phyloP scores from a whole-genome alignment of 2,329 filamentous ascomycete genomes.

The Escovopsis sp. region DNA sequence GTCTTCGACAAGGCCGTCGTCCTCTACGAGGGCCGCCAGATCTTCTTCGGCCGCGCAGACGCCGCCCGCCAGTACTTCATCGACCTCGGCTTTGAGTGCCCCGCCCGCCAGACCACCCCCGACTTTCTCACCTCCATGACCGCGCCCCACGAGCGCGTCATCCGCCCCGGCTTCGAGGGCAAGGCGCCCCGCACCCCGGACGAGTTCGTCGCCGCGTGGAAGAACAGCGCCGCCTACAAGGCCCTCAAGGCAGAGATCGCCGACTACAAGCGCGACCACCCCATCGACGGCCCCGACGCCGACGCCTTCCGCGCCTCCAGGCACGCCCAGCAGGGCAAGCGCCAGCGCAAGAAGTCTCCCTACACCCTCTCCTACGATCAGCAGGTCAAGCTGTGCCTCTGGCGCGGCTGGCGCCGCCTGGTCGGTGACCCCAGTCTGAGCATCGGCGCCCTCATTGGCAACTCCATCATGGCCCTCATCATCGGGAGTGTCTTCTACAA shows the following conservation, averaged over 20 bases:
- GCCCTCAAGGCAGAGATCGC: conserved; percentile 40
- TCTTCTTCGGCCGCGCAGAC: conserved; percentile 46
- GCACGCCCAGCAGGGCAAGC: conserved; percentile 39
- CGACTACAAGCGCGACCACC: conserved; percentile 37
- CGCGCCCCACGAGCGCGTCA: conserved; percentile 38
- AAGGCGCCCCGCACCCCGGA: conserved; percentile 44
- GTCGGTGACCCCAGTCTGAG: conserved; percentile 64
- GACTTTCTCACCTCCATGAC: conserved; percentile 64
- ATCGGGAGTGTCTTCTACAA: conserved; percentile 73
- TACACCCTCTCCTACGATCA: conserved; percentile 67
- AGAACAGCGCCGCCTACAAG: conserved; percentile 35
- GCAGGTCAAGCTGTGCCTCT: conserved; percentile 66
- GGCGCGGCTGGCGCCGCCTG: conserved; percentile 66
- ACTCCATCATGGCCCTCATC: conserved; percentile 63
- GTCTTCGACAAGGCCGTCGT: conserved; percentile 45
- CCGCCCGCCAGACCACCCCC: conserved; percentile 50
- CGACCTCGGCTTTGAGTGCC: conserved; percentile 52
- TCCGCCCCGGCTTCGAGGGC: conserved; percentile 40
- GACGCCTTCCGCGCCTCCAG: conserved; percentile 40
- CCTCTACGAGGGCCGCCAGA: conserved; percentile 46
- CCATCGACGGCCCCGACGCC: conserved; percentile 40
- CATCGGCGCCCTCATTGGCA: conserved; percentile 52
- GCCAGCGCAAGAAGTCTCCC: conserved; percentile 54
- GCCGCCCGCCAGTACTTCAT: conserved; percentile 51
- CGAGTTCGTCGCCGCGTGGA: conserved; percentile 46